Conservation (phyloP, 495 filamentous ascomycete genomes). For the Copromyces sp. region DNA sequence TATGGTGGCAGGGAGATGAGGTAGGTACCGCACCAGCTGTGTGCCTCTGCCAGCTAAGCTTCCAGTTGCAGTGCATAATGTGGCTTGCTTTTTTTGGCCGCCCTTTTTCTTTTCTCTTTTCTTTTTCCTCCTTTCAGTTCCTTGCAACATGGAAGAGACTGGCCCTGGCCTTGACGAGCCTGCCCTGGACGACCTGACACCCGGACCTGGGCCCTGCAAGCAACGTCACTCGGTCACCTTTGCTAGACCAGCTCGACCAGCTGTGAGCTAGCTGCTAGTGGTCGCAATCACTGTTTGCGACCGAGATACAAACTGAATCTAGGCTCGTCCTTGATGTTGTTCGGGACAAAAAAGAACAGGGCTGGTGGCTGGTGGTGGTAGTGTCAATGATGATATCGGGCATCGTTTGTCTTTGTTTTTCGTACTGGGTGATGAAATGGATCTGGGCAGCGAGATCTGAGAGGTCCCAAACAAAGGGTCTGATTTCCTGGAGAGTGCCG, state of each 20-base stretch:
- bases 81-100: not conserved
- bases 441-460: not conserved
- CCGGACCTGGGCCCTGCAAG: not conserved
- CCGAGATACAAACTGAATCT: not conserved
- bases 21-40: not conserved
- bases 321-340: not conserved
- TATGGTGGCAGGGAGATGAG: not conserved
- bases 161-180: not conserved
- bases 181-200: not conserved
- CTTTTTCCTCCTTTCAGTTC: not conserved
- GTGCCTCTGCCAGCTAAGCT: not conserved
- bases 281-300: not conserved
- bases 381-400: not conserved
- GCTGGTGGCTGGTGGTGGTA: not conserved
- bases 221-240: not conserved
- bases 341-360: not conserved
- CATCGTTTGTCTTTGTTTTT: not conserved
- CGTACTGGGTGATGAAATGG: not conserved
- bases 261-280: not conserved
- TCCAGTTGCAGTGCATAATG: not conserved
- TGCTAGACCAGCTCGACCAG: not conserved
- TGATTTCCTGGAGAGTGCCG: not conserved
- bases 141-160: not conserved
- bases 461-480: not conserved
- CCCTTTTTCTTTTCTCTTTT: not conserved